These are phyloP conservation scores for Nelumbo lutea DNA, from an alignment of 164 flowering plant genomes.

Conservation along the genomic window DNA sequence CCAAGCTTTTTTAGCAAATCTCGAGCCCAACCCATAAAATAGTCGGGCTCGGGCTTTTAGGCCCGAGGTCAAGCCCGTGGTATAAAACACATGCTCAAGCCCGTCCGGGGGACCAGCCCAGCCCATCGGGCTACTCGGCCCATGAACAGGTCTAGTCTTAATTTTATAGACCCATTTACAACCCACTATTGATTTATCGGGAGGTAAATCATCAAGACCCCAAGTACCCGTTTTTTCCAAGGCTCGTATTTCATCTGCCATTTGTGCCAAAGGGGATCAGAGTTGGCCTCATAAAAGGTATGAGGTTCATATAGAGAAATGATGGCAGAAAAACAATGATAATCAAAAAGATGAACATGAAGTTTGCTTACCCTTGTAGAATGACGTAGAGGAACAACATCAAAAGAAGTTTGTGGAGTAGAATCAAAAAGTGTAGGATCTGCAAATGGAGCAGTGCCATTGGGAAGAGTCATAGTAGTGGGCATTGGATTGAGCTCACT, in stretches of 20 bases:
- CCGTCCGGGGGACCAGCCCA: no score
- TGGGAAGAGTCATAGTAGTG: neutral
- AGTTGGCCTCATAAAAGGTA: neutral
- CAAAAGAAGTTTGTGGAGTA: neutral
- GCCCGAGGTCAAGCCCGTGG: no score
- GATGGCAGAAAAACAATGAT: neutral
- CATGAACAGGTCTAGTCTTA: no score
- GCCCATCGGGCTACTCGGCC: no score
- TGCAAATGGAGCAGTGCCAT: no score
- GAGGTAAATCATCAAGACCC: neutral
- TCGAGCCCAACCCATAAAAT: no score
- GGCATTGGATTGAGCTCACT: neutral
- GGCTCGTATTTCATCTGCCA: neutral
- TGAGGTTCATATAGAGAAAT: neutral
- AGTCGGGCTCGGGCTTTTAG: no score
- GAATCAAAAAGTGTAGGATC: neutral
- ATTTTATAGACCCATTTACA: neutral
- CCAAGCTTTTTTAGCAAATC: no score
- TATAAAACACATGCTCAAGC: no score
- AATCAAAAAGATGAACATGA: constrained; percentile 4
- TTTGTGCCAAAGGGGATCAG: neutral
- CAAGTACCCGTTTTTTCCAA: neutral
- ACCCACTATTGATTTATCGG: neutral
- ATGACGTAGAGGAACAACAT: neutral
- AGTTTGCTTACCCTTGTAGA: neutral